A percentile compares a stretch with the other conserved stretches of the same genome.
These are phyloP conservation scores for Pugionium dolabratum DNA, from an alignment of 345 rosid genomes.

Conservation along the genomic window DNA sequence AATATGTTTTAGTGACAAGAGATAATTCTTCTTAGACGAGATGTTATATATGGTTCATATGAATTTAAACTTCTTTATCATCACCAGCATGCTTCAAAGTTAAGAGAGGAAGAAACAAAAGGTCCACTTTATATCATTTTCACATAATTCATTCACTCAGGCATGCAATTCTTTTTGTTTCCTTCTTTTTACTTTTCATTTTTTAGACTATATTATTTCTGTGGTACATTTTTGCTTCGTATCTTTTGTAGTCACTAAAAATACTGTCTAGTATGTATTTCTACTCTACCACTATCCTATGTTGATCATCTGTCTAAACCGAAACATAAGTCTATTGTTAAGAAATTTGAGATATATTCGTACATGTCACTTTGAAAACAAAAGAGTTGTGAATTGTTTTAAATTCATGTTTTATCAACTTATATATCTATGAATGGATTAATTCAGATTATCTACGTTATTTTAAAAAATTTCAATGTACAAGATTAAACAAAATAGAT, in stretches of 20 bases:
- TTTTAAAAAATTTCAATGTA: too few relatives aligned
- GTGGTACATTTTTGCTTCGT: conserved; percentile 1
- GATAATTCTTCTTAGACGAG: conserved; percentile 6
- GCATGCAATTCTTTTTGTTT: conserved; percentile 45
- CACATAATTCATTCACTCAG: conserved; percentile 40
- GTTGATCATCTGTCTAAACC: neutral
- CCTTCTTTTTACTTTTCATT: conserved; percentile 25
- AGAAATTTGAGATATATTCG: neutral
- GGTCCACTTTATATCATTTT: conserved; percentile 44
- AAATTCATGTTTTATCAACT: too few relatives aligned
- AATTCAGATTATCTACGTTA: too few relatives aligned
- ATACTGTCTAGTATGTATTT: neutral
- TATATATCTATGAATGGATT: too few relatives aligned
- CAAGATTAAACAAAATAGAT: too few relatives aligned
- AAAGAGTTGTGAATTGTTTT: neutral
- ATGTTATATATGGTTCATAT: conserved; percentile 34
- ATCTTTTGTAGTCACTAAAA: neutral
- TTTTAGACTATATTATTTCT: neutral
- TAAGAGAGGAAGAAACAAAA: conserved; percentile 38
- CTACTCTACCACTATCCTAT: too few relatives aligned
- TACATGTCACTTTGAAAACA: neutral
- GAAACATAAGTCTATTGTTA: neutral
- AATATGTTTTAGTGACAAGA: conserved; percentile 12
- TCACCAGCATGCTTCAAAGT: conserved; percentile 46
- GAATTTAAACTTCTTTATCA: conserved; percentile 35